A percentile compares a stretch with the other conserved stretches of the same genome.
phyloP scores from a whole-genome alignment of 2,329 filamentous ascomycete genomes.

The Fusarium dlaminii region DNA sequence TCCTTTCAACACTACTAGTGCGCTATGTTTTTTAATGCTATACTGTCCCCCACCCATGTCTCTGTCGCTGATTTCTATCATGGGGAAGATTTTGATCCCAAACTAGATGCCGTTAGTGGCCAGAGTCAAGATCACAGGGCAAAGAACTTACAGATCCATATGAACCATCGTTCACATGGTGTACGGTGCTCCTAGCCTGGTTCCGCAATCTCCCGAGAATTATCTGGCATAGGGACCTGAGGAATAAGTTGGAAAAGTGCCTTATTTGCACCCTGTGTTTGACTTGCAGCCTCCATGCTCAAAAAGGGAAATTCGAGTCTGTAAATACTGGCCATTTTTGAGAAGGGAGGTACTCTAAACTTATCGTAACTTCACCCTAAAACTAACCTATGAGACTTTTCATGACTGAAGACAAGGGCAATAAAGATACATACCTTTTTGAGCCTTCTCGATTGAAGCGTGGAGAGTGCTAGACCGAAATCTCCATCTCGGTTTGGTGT shows the following conservation, averaged over 20 bases:
- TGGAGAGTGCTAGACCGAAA: neutral
- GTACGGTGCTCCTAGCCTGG: neutral
- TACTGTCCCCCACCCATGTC: too few relatives aligned
- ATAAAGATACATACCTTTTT: neutral
- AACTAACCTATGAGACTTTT: neutral
- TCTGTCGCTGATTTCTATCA: slow-evolving; percentile 32
- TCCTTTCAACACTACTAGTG: neutral
- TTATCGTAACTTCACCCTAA: neutral
- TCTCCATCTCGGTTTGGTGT: neutral
- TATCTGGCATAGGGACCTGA: neutral
- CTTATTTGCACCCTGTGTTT: neutral
- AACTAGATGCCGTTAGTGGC: slow-evolving; percentile 15
- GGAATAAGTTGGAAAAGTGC: neutral
- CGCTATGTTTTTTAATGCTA: neutral
- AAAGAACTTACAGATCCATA: neutral
- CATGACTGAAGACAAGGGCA: neutral
- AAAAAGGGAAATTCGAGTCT: too few relatives aligned
- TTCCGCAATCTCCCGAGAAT: neutral
- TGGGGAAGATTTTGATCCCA: slow-evolving; percentile 33
- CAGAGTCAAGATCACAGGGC: fast-evolving
- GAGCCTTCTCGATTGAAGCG: neutral
- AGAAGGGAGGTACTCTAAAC: neutral
- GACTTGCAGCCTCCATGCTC: neutral
- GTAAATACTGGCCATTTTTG: too few relatives aligned
- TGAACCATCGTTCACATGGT: neutral